These are phyloP conservation scores for Trichophyton schoenleinii DNA, from an alignment of 2,329 filamentous ascomycete species.

Conservation along the genomic window DNA sequence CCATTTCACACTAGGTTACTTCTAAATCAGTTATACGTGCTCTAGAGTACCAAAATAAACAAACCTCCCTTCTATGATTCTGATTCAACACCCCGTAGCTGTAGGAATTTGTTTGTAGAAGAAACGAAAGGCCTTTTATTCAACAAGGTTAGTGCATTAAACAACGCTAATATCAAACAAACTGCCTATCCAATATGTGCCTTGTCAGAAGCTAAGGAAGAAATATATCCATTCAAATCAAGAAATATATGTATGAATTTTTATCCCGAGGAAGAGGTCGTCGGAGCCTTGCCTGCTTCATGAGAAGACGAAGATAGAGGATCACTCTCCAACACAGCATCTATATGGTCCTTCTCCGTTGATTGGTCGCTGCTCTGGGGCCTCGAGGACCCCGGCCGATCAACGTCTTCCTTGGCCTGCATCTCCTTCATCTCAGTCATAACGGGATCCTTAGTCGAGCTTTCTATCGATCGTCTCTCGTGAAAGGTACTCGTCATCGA, in stretches of 20 bases:
- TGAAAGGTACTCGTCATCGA: slow-evolving; percentile 1
- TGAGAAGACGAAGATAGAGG: neutral
- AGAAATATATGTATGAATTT: neutral
- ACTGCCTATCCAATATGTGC: neutral
- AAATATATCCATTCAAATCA: neutral
- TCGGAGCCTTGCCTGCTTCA: neutral
- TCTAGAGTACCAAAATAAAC: neutral
- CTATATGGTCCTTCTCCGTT: neutral
- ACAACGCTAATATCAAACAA: neutral
- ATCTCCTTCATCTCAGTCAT: slow-evolving; percentile 11
- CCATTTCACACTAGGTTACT: neutral
- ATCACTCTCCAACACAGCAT: neutral
- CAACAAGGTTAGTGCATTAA: neutral
- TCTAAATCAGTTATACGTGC: neutral
- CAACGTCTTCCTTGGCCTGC: neutral
- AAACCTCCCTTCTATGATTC: neutral
- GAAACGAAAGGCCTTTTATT: neutral
- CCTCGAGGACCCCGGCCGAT: neutral
- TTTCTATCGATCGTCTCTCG: neutral
- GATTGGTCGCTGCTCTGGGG: neutral
- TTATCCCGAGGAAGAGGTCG: neutral
- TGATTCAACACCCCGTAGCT: neutral
- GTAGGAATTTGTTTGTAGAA: neutral
- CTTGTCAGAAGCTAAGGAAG: neutral
- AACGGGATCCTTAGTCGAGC: neutral